Evolutionary conservation across 139 green algal genomes (phyloP), one percentile per base, ranked within the genome.

Genomic region (Coelastrella sp.): DNA sequence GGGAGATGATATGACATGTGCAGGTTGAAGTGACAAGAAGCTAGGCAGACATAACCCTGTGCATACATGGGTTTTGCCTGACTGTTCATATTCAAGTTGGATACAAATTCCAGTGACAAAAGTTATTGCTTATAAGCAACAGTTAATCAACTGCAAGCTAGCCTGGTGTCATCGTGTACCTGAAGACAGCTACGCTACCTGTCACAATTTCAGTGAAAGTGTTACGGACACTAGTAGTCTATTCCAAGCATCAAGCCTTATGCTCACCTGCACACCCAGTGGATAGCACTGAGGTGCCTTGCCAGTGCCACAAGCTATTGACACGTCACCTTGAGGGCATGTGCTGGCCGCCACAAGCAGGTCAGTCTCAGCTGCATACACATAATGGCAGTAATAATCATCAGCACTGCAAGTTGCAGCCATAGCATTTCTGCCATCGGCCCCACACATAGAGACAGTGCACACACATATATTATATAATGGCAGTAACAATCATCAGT

Each of bases 311-410:
- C 89, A 89, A 0, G 89, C 89, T 35, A 89, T 72, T 66, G 72
- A 89, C 22, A 91, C 88, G 61, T 92, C 89, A n/a, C 89, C 89
- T 72, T 89, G 82, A 7, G 89, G 89, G 35, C 89, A 92, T 11
- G 89, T 89, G 73, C 82, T 89, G 89, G 83, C 79, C 14, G 78
- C 89, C 3, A 89, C 89, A 4, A 92, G 68, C 79, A 92, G 72
- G 61, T 92, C 89, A 7, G 83, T 89, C 82, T 92, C 86, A 63
- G 86, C 84, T 89, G 72, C 84, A 89, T 0, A 8, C 63, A 70
- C 60, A 56, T 19, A 81, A 66, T 20, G 65, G 24, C 66, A 89
- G 27, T 66, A 88, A 15, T 8, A 65, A 27, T 63, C 81, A 35
- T 59, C 20, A 84, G 20, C 6, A 35, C 8, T 72, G n/a, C n/a